phyloP scores from a whole-genome alignment of 352 stramenopile species.

The Phytophthora quininea region DNA sequence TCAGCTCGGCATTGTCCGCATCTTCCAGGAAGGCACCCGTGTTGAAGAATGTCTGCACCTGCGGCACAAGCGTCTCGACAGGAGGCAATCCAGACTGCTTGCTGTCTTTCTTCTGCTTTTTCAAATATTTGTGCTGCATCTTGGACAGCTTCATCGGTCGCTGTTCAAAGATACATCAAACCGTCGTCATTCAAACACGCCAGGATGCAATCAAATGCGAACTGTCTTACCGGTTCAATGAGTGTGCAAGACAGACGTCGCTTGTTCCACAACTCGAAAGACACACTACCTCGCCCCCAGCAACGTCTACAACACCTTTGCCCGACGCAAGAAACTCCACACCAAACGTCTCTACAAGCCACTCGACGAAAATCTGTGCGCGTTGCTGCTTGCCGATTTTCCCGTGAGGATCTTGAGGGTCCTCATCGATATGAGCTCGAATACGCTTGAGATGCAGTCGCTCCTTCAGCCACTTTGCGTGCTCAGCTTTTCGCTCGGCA shows the following conservation, averaged over 20 bases:
- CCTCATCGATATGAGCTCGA: constrained; percentile 58
- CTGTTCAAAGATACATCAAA: constrained; percentile 32
- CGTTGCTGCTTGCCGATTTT: constrained; percentile 80
- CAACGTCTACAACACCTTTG: constrained; percentile 80
- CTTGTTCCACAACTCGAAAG: constrained; percentile 88
- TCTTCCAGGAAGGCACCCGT: constrained; percentile 61
- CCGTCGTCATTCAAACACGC: constrained; percentile 11
- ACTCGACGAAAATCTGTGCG: constrained; percentile 75
- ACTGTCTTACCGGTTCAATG: constrained; percentile 70
- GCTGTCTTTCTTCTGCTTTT: constrained; percentile 59
- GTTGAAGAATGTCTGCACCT: constrained; percentile 75
- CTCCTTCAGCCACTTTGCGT: constrained; percentile 66
- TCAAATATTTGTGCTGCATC: constrained; percentile 72
- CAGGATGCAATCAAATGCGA: too few species aligned
- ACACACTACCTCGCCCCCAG: constrained; percentile 82
- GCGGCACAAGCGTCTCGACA: constrained; percentile 53
- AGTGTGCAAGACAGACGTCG: constrained; percentile 71
- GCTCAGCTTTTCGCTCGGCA: constrained; percentile 52
- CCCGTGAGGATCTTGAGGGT: constrained; percentile 67
- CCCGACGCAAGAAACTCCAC: constrained; percentile 46
- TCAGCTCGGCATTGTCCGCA: constrained; percentile 46
- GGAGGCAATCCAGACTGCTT: constrained; percentile 16
- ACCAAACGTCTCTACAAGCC: constrained; percentile 79
- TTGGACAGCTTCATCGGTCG: constrained; percentile 76
- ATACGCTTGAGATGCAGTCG: constrained; percentile 65